phyloP scores from a whole-genome alignment of 768 basidiomycete species.

The Termitomyces sp. region DNA sequence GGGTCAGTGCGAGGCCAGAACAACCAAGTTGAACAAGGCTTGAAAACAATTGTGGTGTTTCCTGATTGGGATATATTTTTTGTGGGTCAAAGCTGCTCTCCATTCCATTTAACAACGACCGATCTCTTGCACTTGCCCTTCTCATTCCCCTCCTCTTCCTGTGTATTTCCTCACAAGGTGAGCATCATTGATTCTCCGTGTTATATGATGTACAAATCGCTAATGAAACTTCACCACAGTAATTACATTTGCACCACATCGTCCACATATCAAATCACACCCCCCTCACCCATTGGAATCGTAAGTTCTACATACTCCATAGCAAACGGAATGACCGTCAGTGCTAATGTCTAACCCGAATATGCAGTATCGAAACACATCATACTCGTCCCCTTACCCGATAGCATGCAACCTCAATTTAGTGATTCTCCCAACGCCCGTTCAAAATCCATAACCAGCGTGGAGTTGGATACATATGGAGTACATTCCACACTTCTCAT shows the following conservation, averaged over 20 bases:
- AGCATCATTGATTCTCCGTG: not conserved
- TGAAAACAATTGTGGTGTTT: constrained; percentile 3
- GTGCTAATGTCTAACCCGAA: not conserved
- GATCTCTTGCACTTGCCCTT: not conserved
- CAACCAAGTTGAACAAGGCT: no score
- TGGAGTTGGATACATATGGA: constrained; percentile 72
- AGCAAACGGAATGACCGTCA: not conserved
- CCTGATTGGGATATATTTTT: constrained; percentile 5
- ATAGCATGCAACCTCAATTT: constrained; percentile 36
- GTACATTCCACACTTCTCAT: constrained; percentile 38
- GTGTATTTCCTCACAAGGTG: not conserved
- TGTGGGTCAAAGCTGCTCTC: constrained; percentile 1
- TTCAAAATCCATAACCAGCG: constrained; percentile 78
- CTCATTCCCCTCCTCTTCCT: not conserved
- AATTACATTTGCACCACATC: not conserved
- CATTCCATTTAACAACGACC: not conserved
- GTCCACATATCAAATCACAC: not conserved
- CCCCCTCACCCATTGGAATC: not conserved
- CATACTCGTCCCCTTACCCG: not conserved
- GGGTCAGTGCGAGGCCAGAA: not conserved
- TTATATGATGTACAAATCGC: not conserved
- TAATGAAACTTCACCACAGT: not conserved
- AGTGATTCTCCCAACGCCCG: constrained; percentile 72
- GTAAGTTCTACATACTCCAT: not conserved
- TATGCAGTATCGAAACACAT: not conserved